Evolutionary conservation across 2,329 filamentous ascomycete species (phyloP).

Genomic region (Ramichloridium luteum): DNA sequence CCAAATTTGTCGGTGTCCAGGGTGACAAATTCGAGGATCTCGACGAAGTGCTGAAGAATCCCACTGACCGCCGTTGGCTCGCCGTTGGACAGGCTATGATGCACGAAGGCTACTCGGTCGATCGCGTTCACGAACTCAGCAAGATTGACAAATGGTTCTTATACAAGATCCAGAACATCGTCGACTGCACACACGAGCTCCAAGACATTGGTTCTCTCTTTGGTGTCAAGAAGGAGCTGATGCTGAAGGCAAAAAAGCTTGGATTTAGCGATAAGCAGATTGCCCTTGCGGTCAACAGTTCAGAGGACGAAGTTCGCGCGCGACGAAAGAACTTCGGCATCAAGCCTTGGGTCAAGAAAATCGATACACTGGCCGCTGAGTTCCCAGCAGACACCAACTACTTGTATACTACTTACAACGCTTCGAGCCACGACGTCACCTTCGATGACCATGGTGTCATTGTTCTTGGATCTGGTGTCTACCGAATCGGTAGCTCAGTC

Average conservation of each 20-base stretch:
- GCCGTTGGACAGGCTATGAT: slow-evolving; percentile 97
- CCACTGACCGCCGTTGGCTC: slow-evolving; percentile 92
- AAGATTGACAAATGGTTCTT: slow-evolving; percentile 99
- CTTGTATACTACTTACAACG: slow-evolving; percentile 96
- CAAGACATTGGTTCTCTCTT: slow-evolving; percentile 72
- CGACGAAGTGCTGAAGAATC: slow-evolving; percentile 79
- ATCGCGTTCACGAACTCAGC: slow-evolving; percentile 81
- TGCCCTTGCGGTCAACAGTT: slow-evolving; percentile 67
- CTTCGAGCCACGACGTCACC: slow-evolving; percentile 78
- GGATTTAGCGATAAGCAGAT: slow-evolving; percentile 98
- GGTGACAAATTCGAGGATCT: slow-evolving; percentile 89
- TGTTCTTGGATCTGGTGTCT: slow-evolving; percentile 87
- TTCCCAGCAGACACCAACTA: slow-evolving; percentile 94
- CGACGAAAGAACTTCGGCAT: slow-evolving; percentile 77
- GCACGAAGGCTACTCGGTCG: slow-evolving; percentile 89
- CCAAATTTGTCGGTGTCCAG: slow-evolving; percentile 83
- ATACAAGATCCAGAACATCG: slow-evolving; percentile 95
- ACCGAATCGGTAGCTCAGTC: slow-evolving; percentile 93
- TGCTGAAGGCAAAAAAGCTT: slow-evolving; percentile 89
- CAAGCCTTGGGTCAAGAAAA: slow-evolving; percentile 93
- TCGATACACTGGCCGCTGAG: slow-evolving; percentile 92
- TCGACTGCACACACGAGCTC: slow-evolving; percentile 76
- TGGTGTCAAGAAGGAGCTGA: slow-evolving; percentile 74
- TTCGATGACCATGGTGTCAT: slow-evolving; percentile 88
- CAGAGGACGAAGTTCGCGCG: slow-evolving; percentile 81